Percentiles rank a stretch among this genome's conserved stretches.
These are phyloP conservation scores for Nitzschia sp. DNA, from an alignment of 108 stramenopile genomes.

Conservation along the genomic window DNA sequence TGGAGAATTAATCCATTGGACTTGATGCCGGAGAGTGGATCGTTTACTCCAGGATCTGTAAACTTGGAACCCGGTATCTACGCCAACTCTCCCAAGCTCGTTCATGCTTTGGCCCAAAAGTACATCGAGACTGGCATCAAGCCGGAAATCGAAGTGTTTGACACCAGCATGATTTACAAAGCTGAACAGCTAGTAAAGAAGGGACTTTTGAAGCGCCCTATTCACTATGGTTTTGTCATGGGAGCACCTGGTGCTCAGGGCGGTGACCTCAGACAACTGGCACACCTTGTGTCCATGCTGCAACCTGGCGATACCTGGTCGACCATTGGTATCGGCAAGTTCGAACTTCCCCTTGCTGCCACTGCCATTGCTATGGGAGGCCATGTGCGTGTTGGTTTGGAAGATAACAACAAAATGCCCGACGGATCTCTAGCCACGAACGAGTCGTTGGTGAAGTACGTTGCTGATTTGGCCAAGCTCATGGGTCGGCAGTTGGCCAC, in stretches of 20 bases:
- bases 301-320: conserved; percentile 6
- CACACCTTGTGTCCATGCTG: background rate
- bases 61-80: conserved; percentile 5
- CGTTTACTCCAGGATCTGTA: conserved; percentile 1
- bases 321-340: conserved; percentile 5
- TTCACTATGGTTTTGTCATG: conserved; percentile 11
- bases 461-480: background rate
- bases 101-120: background rate
- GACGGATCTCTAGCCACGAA: conserved; percentile 4
- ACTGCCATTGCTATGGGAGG: conserved; percentile 8
- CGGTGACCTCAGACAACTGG: background rate
- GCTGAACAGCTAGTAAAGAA: background rate
- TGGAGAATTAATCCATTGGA: conserved; percentile 8
- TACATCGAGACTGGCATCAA: conserved; percentile 4
- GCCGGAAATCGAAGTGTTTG: conserved; percentile 4
- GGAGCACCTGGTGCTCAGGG: conserved; percentile 8
- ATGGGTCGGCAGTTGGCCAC: conserved; percentile 3
- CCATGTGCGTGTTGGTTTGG: conserved; percentile 5
- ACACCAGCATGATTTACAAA: conserved; percentile 3
- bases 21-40: conserved; percentile 6
- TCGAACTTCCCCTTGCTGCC: background rate
- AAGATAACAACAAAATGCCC: conserved; percentile 7
- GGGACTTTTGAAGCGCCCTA: conserved; percentile 4
- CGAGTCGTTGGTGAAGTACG: conserved; percentile 3
- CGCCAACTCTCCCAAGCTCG: background rate